phyloP scores from a whole-genome alignment of 257 asterid genomes.

The Fraxinus americana region DNA sequence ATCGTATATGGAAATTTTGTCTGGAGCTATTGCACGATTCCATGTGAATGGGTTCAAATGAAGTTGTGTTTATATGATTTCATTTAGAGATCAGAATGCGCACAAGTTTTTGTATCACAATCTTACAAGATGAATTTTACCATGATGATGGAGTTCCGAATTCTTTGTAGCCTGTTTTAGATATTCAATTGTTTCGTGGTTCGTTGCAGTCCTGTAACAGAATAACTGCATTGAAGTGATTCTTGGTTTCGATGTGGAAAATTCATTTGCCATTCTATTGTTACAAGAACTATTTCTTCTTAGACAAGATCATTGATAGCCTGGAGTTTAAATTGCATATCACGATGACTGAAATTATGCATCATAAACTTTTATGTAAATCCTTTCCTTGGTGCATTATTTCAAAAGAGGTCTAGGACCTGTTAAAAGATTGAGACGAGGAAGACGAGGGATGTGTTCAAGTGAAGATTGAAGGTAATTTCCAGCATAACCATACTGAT shows the following conservation, averaged over 20 bases:
- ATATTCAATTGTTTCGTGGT: not conserved
- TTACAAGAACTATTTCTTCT: no score
- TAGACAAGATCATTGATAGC: not conserved
- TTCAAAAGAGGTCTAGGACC: not conserved
- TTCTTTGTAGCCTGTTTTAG: no score
- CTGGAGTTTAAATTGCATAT: not conserved
- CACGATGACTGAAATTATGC: no score
- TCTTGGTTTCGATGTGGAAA: no score
- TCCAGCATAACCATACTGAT: no score
- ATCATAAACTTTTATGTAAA: no score
- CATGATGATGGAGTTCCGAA: not conserved
- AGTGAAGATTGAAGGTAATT: no score
- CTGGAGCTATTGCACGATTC: not conserved
- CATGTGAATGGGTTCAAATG: not conserved
- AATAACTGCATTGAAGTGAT: no score
- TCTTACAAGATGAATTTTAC: not conserved
- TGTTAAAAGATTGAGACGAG: not conserved
- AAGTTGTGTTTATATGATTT: not conserved
- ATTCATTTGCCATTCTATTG: no score
- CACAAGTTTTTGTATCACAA: not conserved
- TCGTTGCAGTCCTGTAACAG: not conserved
- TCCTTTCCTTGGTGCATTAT: not conserved
- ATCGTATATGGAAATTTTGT: no score
- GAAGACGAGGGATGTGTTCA: no score
- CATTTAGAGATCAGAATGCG: not conserved